Evolutionary conservation across 78 protist species (phyloP).

Genomic region (Dictyostelium discoideum): DNA sequence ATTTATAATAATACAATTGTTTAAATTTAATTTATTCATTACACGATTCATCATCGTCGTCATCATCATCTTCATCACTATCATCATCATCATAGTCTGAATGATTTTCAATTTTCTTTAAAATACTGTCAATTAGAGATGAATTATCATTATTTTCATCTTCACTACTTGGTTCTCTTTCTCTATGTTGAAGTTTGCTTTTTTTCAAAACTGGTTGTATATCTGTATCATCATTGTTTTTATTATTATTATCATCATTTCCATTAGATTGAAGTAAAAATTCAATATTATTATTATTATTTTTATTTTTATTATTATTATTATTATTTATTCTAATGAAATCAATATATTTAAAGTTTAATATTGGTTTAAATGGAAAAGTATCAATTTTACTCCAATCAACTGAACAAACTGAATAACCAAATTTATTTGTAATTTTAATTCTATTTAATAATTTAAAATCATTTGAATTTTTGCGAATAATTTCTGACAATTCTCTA

Average conservation of each 20-base stretch:
- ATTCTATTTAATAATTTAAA: neutral
- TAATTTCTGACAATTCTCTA: neutral
- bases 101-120: neutral
- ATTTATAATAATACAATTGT: too few species aligned
- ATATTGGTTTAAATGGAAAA: neutral
- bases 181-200: neutral
- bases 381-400: neutral
- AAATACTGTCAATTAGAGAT: too few species aligned
- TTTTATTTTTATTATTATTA: neutral
- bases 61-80: neutral
- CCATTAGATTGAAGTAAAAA: too few species aligned
- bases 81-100: neutral
- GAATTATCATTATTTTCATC: neutral
- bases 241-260: too few species aligned
- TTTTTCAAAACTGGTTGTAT: neutral
- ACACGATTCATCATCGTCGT: too few species aligned
- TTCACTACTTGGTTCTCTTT: too few species aligned
- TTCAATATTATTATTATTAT: too few species aligned
- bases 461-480: neutral
- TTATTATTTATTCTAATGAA: neutral
- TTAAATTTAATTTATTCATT: too few species aligned
- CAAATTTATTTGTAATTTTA: neutral
- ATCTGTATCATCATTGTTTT: neutral
- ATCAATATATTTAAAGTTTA: neutral
- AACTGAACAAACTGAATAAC: neutral